A percentile compares a stretch with the other conserved stretches of the same genome.
These are phyloP conservation scores for Yamadazyma conglobata DNA, from an alignment of 1,139 yeast genomes.

Conservation along the genomic window DNA sequence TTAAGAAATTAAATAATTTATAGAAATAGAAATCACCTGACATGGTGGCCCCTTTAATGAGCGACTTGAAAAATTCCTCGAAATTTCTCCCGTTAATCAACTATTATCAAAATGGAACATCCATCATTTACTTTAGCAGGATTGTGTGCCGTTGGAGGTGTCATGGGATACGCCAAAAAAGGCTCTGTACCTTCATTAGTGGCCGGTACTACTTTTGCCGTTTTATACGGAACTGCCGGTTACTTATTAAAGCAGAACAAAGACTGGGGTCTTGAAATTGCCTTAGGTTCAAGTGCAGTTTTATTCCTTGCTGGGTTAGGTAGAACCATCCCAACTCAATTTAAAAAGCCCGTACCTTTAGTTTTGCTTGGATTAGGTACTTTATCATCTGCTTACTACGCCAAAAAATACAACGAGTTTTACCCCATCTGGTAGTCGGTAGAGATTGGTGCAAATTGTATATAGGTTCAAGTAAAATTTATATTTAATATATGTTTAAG, in stretches of 20 bases:
- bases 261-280: slow-evolving; percentile 78
- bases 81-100: no score
- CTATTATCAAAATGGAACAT: slow-evolving; percentile 70
- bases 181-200: slow-evolving; percentile 76
- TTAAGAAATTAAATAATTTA: no score
- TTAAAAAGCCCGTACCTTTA: slow-evolving; percentile 76
- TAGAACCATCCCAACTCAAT: slow-evolving; percentile 57
- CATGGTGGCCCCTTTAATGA: no score
- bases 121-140: slow-evolving; percentile 76
- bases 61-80: no score
- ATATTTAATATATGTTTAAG: no score
- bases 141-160: slow-evolving; percentile 71
- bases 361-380: slow-evolving; percentile 63
- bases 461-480: no score
- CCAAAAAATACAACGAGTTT: slow-evolving; percentile 67
- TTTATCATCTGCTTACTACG: slow-evolving; percentile 65
- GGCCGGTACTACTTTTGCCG: slow-evolving; percentile 72
- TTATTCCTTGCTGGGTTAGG: slow-evolving; percentile 67
- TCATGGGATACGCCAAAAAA: slow-evolving; percentile 67
- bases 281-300: slow-evolving; percentile 66
- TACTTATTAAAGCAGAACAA: slow-evolving; percentile 69
- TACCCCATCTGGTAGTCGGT: slow-evolving; percentile 45
- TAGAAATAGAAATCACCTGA: no score
- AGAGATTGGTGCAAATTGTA: no score
- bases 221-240: slow-evolving; percentile 73